Percentiles rank a stretch among this genome's conserved stretches.
These are phyloP conservation scores for Tylopilus subfusipes DNA, from an alignment of 768 basidiomycete genomes.

Conservation along the genomic window DNA sequence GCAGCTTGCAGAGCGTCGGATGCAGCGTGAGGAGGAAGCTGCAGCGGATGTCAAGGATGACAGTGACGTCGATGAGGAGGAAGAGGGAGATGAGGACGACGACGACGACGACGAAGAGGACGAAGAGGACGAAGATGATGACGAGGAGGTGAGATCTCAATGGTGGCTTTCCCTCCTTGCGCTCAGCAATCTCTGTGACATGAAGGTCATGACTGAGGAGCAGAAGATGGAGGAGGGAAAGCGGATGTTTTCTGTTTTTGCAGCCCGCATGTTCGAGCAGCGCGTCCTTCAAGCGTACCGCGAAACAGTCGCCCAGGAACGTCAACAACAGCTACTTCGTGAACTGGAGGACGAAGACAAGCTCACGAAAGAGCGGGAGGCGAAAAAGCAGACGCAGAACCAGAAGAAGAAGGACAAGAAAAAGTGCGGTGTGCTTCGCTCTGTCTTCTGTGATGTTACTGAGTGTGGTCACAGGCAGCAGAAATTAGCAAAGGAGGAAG, in stretches of 20 bases:
- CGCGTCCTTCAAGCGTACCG: constrained; percentile 95
- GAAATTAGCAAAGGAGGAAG: constrained; percentile 91
- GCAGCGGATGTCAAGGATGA: constrained; percentile 60
- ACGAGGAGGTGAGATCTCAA: constrained; percentile 40
- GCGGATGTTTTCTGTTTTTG: constrained; percentile 99
- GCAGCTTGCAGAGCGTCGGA: constrained; percentile 90
- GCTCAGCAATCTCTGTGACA: constrained; percentile 11
- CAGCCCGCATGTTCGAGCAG: constrained; percentile 99
- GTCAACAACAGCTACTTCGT: constrained; percentile 86
- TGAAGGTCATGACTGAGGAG: constrained; percentile 82
- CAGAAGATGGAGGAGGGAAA: constrained; percentile 99
- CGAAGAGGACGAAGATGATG: constrained; percentile 48
- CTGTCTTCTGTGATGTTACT: constrained; percentile 1
- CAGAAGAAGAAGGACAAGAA: constrained; percentile 99
- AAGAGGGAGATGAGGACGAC: constrained; percentile 56
- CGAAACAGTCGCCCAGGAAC: constrained; percentile 94
- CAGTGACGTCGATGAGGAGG: constrained; percentile 59
- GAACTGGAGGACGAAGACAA: constrained; percentile 97
- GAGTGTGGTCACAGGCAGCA: constrained; percentile 57
- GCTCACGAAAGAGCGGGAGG: constrained; percentile 78
- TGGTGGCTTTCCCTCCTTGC: constrained; percentile 1
- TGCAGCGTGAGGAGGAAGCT: constrained; percentile 81
- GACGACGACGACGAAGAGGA: constrained; percentile 67
- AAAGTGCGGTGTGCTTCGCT: constrained; percentile 50
- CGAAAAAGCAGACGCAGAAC: constrained; percentile 87